Percentiles rank a stretch among this genome's conserved stretches.
phyloP scores from a whole-genome alignment of 129 eudicot species.

The Tagetes erecta region DNA sequence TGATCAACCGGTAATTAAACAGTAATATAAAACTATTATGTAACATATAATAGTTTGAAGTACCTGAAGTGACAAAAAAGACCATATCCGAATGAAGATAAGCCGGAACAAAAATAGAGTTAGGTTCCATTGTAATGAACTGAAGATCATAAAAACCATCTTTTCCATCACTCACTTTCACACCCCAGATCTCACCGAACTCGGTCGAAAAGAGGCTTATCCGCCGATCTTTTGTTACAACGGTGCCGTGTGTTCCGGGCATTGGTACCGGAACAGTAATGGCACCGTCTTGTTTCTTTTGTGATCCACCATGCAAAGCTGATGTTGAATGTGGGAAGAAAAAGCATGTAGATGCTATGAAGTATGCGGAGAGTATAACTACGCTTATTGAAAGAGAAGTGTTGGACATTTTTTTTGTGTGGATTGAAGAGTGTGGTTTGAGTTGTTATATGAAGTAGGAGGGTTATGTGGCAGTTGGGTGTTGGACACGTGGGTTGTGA shows the following conservation, averaged over 20 bases:
- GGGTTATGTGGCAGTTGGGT: constrained; percentile 32
- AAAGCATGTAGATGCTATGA: background rate
- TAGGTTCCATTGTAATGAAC: constrained; percentile 73
- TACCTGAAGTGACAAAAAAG: constrained; percentile 68
- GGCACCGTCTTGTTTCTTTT: constrained; percentile 17
- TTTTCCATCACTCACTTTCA: constrained; percentile 44
- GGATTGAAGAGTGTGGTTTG: background rate
- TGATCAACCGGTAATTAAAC: background rate
- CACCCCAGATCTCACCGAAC: constrained; percentile 60
- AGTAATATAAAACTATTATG: too few species aligned
- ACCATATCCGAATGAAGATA: constrained; percentile 81
- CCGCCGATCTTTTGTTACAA: constrained; percentile 53
- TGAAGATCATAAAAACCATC: constrained; percentile 67
- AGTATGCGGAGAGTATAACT: constrained; percentile 18
- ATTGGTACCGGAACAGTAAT: constrained; percentile 15
- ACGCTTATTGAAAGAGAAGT: background rate
- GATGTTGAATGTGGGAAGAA: constrained; percentile 4
- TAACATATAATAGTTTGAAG: too few species aligned
- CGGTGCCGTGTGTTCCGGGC: constrained; percentile 28
- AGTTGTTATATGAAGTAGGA: background rate
- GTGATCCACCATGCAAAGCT: constrained; percentile 15
- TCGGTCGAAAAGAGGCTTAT: constrained; percentile 42
- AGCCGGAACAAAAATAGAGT: constrained; percentile 74
- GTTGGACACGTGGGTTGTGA: constrained; percentile 32
- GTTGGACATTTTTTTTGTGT: constrained; percentile 12